Conservation (phyloP, 305 asterid genomes). For the Fraxinus baroniana region DNA sequence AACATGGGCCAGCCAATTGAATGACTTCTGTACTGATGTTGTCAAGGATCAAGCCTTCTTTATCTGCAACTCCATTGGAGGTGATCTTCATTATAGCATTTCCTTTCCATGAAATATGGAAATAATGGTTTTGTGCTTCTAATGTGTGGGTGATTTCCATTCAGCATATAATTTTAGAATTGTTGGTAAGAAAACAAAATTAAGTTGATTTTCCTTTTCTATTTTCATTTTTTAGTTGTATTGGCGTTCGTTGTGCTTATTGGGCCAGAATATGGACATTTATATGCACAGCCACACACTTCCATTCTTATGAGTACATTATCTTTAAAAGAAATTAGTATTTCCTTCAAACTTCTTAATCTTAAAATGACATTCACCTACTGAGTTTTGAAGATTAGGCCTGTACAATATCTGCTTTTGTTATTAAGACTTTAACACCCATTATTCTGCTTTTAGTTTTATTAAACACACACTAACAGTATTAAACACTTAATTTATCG, state of each 20-base stretch:
- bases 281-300: neutral
- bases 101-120: constrained; percentile 6
- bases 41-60: constrained; percentile 71
- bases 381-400: neutral
- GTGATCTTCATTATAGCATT: constrained; percentile 37
- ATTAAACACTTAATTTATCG: neutral
- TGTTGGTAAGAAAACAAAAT: neutral
- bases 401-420: neutral
- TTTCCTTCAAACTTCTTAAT: neutral
- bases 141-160: neutral
- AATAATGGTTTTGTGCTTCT: neutral
- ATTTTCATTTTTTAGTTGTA: neutral
- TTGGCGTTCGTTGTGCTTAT: neutral
- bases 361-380: neutral
- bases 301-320: neutral
- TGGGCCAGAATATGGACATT: neutral
- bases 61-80: constrained; percentile 95
- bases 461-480: neutral
- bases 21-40: constrained; percentile 74
- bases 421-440: neutral
- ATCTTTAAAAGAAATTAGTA: neutral
- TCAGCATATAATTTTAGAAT: neutral
- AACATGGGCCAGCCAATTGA: constrained; percentile 92
- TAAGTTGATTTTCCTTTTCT: neutral
- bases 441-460: neutral